Percentiles rank a stretch among this genome's conserved stretches.
These are phyloP conservation scores for Phaeomoniella chlamydospora DNA, from an alignment of 2,329 filamentous ascomycete species.

Conservation along the genomic window DNA sequence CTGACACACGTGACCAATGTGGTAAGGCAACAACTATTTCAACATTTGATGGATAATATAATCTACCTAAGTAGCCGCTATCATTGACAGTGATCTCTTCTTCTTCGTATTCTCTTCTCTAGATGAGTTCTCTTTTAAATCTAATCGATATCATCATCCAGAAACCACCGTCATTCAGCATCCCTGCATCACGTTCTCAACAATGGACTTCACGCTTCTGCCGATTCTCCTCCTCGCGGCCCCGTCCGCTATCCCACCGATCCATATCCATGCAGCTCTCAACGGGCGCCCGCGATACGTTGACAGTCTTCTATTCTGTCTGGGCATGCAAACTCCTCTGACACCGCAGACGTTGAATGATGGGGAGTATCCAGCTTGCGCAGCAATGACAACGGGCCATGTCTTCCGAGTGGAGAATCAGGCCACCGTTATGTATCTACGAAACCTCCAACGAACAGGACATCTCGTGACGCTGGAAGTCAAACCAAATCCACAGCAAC, in stretches of 20 bases:
- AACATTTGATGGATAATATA: too few species aligned
- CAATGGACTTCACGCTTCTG: too few species aligned
- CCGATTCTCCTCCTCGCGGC: conserved; percentile 5
- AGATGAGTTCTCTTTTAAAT: too few species aligned
- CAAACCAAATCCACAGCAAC: conserved; percentile 7
- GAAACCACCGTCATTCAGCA: too few species aligned
- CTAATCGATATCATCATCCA: too few species aligned
- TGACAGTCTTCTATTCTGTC: conserved; percentile 44
- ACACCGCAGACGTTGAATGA: conserved; percentile 35
- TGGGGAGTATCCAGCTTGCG: conserved; percentile 25
- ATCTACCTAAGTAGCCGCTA: too few species aligned
- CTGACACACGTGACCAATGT: too few species aligned
- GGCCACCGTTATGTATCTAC: conserved; percentile 39
- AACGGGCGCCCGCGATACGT: too few species aligned
- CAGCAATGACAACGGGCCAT: conserved; percentile 28
- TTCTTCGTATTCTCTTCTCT: too few species aligned
- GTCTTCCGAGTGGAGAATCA: conserved; percentile 26
- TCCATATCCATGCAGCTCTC: conserved; percentile 3
- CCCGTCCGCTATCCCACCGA: conserved; percentile 1
- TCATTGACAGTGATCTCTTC: too few species aligned
- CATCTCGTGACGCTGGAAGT: conserved; percentile 43
- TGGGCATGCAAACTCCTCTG: conserved; percentile 48
- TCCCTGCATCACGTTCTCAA: too few species aligned
- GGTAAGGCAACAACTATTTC: too few species aligned
- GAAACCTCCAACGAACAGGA: conserved; percentile 42